Base-by-base conservation (phyloP, 192 early-diverging fungal genomes). In the Coemansia sp. region DNA sequence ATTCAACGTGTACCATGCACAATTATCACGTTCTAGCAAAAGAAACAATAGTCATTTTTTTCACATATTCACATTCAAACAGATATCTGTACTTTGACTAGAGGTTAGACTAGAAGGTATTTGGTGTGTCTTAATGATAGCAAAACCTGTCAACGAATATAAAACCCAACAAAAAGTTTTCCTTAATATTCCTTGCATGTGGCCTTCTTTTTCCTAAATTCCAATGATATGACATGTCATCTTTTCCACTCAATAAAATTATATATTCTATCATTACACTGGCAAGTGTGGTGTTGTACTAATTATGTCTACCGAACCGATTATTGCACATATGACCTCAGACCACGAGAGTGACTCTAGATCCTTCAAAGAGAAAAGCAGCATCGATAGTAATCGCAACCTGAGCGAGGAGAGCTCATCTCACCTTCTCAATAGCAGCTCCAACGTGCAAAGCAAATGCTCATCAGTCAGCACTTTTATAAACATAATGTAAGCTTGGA, bases 381-480 rank as follows among this genome's bases (percentile, higher is more conserved):
- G 16, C n/a, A 59, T 38, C 16, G 40, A 11, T 38, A 59, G 16
- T 40, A 16, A 41, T 39, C 4, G 20, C 37, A 59, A 22, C 7
- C 7, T 16, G 14, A 59, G 57, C 16, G 39, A 12, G 5, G 39
- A 41, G 7, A 59, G 57, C n/a, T 59, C 57, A 12, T 6, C 7
- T 16, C 38, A 40, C 7, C 8, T 59, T 6, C 20, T 40, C 19
- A 32, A 43, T 16, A 56, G 58, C 43, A 17, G 55, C 44, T 12
- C 40, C 7, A 39, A 59, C 39, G 19, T 11, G 8, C 17, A 56
- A 17, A 46, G 46, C 14, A 75, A 75, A 49, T 66, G 78, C 25
- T 80, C 78, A 17, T 69, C 78, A 17, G 32, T 75, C 13, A 75
- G 67, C 41, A 70, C 78, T 0, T 80, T 80, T 25, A 40, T 80